Evolutionary conservation across 2,329 filamentous ascomycete species (phyloP).

Genomic region (Sarocladiaceae sp.): DNA sequence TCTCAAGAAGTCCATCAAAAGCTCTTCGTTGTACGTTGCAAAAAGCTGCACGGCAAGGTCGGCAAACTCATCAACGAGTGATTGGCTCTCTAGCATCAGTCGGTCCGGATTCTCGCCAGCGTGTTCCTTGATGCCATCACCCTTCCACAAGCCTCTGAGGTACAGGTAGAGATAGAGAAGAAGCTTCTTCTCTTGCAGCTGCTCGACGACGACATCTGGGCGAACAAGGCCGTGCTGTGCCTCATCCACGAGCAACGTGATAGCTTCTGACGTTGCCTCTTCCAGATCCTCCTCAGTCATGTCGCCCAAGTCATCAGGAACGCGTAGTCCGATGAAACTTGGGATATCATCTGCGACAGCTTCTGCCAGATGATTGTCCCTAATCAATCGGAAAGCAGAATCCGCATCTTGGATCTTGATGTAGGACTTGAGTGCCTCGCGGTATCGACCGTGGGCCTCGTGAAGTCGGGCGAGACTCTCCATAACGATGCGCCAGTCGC

Average conservation of each 20-base stretch:
- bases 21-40: constrained; percentile 71
- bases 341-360: constrained; percentile 86
- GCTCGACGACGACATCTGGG: constrained; percentile 71
- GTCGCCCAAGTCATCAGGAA: constrained; percentile 65
- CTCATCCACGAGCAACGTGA: constrained; percentile 83
- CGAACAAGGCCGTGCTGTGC: constrained; percentile 83
- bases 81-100: constrained; percentile 53
- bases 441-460: constrained; percentile 73
- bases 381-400: constrained; percentile 79
- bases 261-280: constrained; percentile 75
- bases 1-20: constrained; percentile 85
- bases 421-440: constrained; percentile 83
- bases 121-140: constrained; percentile 58
- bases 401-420: constrained; percentile 91
- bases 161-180: constrained; percentile 88
- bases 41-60: constrained; percentile 86
- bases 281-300: constrained; percentile 70
- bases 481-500: constrained; percentile 88
- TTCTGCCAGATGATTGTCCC: constrained; percentile 84
- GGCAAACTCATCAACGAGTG: constrained; percentile 79
- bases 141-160: constrained; percentile 78
- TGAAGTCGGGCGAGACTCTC: constrained; percentile 81
- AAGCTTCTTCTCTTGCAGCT: constrained; percentile 65
- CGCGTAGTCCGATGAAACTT: constrained; percentile 81
- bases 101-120: constrained; percentile 51